These are phyloP conservation scores for Fusarium xylarioides DNA, from an alignment of 2,329 filamentous ascomycete species.

Conservation along the genomic window DNA sequence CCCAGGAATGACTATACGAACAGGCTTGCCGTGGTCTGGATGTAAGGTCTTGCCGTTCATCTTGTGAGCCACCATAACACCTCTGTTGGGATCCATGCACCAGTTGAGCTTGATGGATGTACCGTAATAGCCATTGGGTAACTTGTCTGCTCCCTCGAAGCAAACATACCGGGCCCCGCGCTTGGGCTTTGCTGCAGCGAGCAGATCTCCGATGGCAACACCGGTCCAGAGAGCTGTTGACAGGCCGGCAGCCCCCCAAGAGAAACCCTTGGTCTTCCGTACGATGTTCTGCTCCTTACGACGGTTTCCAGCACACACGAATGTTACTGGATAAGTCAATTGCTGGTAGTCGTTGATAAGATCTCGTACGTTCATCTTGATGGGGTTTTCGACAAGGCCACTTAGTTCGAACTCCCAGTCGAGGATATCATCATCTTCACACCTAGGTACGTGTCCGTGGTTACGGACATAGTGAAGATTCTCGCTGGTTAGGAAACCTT, in stretches of 20 bases:
- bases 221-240: conserved; percentile 92
- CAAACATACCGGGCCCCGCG: conserved; percentile 82
- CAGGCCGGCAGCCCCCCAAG: conserved; percentile 88
- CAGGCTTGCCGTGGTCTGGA: conserved; percentile 86
- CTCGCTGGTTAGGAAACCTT: conserved; percentile 85
- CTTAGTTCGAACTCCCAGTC: conserved; percentile 87
- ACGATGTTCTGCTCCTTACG: conserved; percentile 94
- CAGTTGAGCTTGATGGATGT: conserved; percentile 89
- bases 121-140: conserved; percentile 89
- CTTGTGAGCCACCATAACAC: conserved; percentile 86
- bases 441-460: conserved; percentile 82
- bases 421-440: conserved; percentile 75
- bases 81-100: conserved; percentile 83
- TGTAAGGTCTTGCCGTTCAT: conserved; percentile 88
- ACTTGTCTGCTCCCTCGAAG: conserved; percentile 88
- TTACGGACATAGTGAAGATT: conserved; percentile 93
- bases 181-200: conserved; percentile 72
- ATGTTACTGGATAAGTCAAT: conserved; percentile 84
- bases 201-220: conserved; percentile 75
- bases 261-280: conserved; percentile 91
- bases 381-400: conserved; percentile 81
- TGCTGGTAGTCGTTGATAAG: conserved; percentile 80
- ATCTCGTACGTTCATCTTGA: conserved; percentile 76
- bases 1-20: conserved; percentile 85
- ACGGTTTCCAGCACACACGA: conserved; percentile 92